Evolutionary conservation across 2,329 filamentous ascomycete genomes (phyloP), one percentile per base, ranked within the genome.

Genomic region (Rutstroemia sp.): DNA sequence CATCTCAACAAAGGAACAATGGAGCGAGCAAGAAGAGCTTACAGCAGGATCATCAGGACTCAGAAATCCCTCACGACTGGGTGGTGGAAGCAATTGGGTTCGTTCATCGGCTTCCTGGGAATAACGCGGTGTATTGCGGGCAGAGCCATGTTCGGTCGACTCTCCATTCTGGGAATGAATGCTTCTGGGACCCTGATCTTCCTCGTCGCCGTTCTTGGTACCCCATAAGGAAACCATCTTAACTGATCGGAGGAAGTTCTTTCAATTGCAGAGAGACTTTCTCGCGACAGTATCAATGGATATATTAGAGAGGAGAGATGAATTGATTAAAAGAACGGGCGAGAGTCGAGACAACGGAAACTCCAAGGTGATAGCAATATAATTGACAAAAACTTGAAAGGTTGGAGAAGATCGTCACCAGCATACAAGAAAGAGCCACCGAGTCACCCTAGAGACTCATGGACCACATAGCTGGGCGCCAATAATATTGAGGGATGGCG

Each of bases 1-100:
- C 30, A 34, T 34, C 12, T 34, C 30, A 9, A 34, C 30, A 34
- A 23, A 14, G 34, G 25, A 10, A 27, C 12, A 17, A 17, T 48
- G 14, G 14, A 8, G 19, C 5, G 5, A 30, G 19, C 21, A 42
- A 48, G 27, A 41, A 17, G 46, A 59, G 68, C 81, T 71, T 72
- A 95, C 88, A 62, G 88, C 88, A 69, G 88, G 88, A 69, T 92
- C 88, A 75, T 91, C 87, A 12, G 88, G 87, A 65, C 86, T 87
- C 54, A 92, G 75, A 65, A 86, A 91, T 50, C 77, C 66, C 54
- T 69, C 63, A 27, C 58, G 64, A 56, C 38, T 37, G 45, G 57
- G 27, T 44, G 63, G 62, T 39, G 64, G 61, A 49, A 70, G 64
- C 47, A 70, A 56, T 57, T 61, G 67, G 41, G 82, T 83, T 59